These are phyloP conservation scores for Leishmania mexicana DNA, from an alignment of 208 protist genomes.

Conservation along the genomic window DNA sequence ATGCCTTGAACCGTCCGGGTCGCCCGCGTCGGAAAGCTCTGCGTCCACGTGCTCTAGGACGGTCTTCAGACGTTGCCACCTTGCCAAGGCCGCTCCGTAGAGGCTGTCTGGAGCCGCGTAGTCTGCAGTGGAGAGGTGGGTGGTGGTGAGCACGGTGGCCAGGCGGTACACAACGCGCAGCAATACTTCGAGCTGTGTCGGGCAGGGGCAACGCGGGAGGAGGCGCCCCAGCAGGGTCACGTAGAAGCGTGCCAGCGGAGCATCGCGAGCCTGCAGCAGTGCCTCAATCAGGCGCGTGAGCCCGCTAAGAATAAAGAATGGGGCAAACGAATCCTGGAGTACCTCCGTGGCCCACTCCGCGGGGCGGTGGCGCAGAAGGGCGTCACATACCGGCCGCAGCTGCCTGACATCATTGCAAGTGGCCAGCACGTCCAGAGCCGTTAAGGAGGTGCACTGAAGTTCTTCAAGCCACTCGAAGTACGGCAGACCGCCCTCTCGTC, in stretches of 20 bases:
- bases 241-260: constrained; percentile 60
- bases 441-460: constrained; percentile 4
- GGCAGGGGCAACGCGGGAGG: constrained; percentile 41
- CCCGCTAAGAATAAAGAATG: constrained; percentile 35
- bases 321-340: constrained; percentile 46
- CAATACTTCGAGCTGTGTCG: constrained; percentile 23
- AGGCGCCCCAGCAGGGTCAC: constrained; percentile 39
- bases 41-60: constrained; percentile 1
- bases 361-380: constrained; percentile 33
- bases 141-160: constrained; percentile 25
- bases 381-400: constrained; percentile 41
- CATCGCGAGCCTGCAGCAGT: constrained; percentile 48
- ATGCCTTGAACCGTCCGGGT: neutral
- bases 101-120: constrained; percentile 8
- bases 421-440: constrained; percentile 34
- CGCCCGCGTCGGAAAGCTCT: neutral
- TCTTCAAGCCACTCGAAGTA: constrained; percentile 13
- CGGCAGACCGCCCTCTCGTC: constrained; percentile 1
- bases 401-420: constrained; percentile 13
- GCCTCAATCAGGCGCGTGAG: constrained; percentile 26
- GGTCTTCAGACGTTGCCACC: constrained; percentile 10
- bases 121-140: constrained; percentile 5
- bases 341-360: constrained; percentile 27
- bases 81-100: constrained; percentile 4
- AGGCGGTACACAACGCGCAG: constrained; percentile 44